These are phyloP conservation scores for Colletotrichum lini DNA, from an alignment of 2,329 filamentous ascomycete genomes.

Conservation along the genomic window DNA sequence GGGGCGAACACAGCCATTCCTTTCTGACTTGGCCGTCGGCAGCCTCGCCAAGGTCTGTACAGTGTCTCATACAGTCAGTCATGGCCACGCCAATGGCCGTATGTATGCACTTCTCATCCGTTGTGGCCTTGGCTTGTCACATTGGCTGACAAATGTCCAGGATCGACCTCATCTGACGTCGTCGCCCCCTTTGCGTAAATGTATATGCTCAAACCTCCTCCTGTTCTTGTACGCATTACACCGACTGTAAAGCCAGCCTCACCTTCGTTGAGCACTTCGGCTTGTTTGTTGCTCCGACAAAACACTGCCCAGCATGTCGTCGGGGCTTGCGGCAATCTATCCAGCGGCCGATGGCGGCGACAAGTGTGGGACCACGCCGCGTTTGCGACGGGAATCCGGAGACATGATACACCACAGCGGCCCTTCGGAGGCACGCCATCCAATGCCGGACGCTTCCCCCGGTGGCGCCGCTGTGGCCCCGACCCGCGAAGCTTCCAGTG, in stretches of 20 bases:
- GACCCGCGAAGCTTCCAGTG: neutral
- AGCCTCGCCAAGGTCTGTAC: slow-evolving; percentile 2
- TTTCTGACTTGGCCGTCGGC: too few relatives aligned
- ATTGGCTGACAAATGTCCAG: neutral
- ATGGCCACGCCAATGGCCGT: too few relatives aligned
- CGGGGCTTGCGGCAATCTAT: slow-evolving; percentile 8
- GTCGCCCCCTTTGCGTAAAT: neutral
- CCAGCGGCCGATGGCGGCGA: neutral
- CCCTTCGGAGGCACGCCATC: neutral
- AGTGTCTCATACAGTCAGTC: neutral
- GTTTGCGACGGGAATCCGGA: neutral
- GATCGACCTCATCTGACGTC: neutral
- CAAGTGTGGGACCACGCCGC: neutral
- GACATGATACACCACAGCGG: neutral
- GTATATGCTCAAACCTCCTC: neutral
- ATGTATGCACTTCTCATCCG: too few relatives aligned
- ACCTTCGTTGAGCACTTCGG: neutral
- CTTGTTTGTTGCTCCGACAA: neutral
- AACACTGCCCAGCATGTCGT: neutral
- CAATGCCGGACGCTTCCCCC: neutral
- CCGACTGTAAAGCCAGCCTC: neutral
- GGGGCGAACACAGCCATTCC: too few relatives aligned
- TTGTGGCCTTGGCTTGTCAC: neutral
- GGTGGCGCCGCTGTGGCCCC: neutral
- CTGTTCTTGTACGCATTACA: neutral